A percentile compares a stretch with the other conserved stretches of the same genome.
Evolutionary conservation across 148 eudicot genomes (phyloP).

Genomic region (Beta vulgaris): DNA sequence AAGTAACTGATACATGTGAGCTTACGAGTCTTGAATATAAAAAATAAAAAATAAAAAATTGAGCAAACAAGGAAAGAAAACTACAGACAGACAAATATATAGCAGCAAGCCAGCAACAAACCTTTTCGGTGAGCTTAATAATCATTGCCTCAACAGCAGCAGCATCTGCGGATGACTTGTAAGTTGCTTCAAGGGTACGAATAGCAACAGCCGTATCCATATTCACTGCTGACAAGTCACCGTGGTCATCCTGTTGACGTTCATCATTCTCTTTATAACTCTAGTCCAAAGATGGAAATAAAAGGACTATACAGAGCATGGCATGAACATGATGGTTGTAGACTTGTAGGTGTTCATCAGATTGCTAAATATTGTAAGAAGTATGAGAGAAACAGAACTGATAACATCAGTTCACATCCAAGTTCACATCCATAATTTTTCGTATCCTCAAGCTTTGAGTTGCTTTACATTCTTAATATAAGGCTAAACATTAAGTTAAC

Average conservation of each 20-base stretch:
- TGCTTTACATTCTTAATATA: background rate
- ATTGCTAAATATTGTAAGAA: too few relatives aligned
- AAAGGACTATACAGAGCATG: background rate
- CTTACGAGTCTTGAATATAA: background rate
- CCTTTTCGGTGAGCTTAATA: slow-evolving; percentile 84
- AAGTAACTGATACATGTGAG: background rate
- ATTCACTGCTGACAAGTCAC: slow-evolving; percentile 89
- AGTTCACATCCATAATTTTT: too few relatives aligned
- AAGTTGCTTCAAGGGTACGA: slow-evolving; percentile 96
- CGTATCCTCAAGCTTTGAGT: too few relatives aligned
- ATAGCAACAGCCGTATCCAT: slow-evolving; percentile 99
- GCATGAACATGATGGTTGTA: background rate
- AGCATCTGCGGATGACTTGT: slow-evolving; percentile 91
- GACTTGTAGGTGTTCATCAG: too few relatives aligned
- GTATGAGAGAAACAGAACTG: background rate
- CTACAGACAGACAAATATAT: background rate
- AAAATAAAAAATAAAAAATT: background rate
- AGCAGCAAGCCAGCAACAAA: slow-evolving; percentile 26
- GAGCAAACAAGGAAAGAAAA: background rate
- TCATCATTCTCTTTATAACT: slow-evolving; percentile 3
- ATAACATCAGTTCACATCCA: background rate
- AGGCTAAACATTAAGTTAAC: background rate
- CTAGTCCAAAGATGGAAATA: background rate
- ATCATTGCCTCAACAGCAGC: slow-evolving; percentile 94
- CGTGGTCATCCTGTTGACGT: slow-evolving; percentile 83